A percentile compares a stretch with the other conserved stretches of the same genome.
phyloP scores from a whole-genome alignment of 805 yeast species.

The Ogataea polymorpha region DNA sequence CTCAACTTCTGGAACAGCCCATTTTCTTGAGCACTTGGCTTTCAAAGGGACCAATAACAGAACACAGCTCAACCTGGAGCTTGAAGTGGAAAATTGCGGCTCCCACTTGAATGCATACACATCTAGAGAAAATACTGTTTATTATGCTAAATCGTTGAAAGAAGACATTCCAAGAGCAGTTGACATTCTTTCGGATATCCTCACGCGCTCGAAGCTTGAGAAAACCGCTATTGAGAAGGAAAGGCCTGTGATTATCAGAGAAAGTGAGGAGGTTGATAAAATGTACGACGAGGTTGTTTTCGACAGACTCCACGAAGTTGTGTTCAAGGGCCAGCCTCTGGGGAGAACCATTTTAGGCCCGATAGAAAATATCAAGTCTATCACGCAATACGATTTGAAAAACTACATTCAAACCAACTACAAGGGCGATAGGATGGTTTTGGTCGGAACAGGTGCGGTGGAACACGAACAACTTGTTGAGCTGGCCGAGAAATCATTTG shows the following conservation, averaged over 20 bases:
- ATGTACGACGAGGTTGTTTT: conserved; percentile 98
- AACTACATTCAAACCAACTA: conserved; percentile 82
- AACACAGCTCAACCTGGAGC: conserved; percentile 77
- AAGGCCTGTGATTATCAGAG: conserved; percentile 93
- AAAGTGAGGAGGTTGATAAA: conserved; percentile 95
- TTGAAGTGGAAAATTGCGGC: conserved; percentile 94
- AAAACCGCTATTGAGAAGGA: conserved; percentile 88
- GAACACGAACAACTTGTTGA: conserved; percentile 79
- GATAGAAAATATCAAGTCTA: conserved; percentile 77
- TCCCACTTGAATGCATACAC: conserved; percentile 98
- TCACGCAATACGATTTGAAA: conserved; percentile 70
- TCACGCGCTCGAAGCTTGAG: conserved; percentile 82
- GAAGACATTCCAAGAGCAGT: conserved; percentile 81
- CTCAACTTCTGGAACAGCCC: conserved; percentile 90
- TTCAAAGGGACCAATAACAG: conserved; percentile 89
- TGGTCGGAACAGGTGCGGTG: conserved; percentile 95
- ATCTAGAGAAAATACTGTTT: conserved; percentile 95
- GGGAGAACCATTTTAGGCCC: conserved; percentile 98
- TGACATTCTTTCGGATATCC: conserved; percentile 83
- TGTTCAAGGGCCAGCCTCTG: conserved; percentile 84
- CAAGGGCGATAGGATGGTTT: conserved; percentile 95
- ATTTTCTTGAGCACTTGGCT: conserved; percentile 92
- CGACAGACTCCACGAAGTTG: conserved; percentile 92
- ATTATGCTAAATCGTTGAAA: conserved; percentile 84
- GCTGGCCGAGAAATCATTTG: conserved; percentile 74